Base-by-base conservation (phyloP, 2,329 filamentous ascomycete genomes). In the Trichoderma lentiforme region DNA sequence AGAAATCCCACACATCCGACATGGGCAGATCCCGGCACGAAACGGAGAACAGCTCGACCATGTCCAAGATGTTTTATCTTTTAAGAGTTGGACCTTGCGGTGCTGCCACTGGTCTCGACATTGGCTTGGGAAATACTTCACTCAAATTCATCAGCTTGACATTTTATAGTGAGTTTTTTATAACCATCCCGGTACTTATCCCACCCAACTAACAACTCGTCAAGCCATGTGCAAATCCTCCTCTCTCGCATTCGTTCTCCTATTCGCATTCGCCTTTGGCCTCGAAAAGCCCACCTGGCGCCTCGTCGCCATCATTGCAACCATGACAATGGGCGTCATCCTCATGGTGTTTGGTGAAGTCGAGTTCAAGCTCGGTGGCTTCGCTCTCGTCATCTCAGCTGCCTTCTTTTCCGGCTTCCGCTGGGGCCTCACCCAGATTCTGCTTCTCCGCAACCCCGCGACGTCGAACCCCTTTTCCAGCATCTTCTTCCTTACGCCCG, bases 311-410 rank as follows among this genome's bases (percentile, higher is more conserved):
- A 96, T 98, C 76, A 98, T 99, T 76, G 88, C 90, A 68, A 91
- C 92, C 77, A 98, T 99, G 96, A 98, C 95, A 0, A 77, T 90
- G 3, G 96, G 96, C 73, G 95, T 99, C 9, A 87, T 99, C 73
- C 97, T 98, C 90, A 99, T 99, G 96, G 96, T 98, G 0, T 94
- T 94, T 6, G 96, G 95, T 73, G 96, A 99, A 83, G 91, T 97
- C 47, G 91, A 94, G 64, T 99, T 99, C 82, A 90, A 94, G 76
- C 86, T 92, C 0, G 86, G 93, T 34, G 96, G 96, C 56, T 99
- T 99, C 81, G 83, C 94, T 61, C 91, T 99, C 74, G 93, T 98
- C 83, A 98, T 99, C 81, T 91, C 92, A 0, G 95, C 96, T 14
- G 93, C 94, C 67, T 96, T 97, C 83, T 97, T 97, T 80, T 97